Base-by-base conservation (phyloP, 2,329 filamentous ascomycete species). In the Lasiodiplodia theobromae region DNA sequence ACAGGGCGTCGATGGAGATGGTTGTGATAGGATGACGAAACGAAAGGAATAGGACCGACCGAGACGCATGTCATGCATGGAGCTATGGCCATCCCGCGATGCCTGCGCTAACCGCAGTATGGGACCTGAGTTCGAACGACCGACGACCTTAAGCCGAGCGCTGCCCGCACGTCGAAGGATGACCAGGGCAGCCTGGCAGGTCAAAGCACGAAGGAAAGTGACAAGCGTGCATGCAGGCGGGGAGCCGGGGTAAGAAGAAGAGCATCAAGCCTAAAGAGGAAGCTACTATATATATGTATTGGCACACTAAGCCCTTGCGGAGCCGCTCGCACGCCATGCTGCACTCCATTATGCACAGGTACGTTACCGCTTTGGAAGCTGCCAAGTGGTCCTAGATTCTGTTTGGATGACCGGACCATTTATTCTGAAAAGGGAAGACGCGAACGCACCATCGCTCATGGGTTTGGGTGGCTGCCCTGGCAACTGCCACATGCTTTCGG, bases 321-420 rank as follows among this genome's bases (percentile, higher is more conserved):
- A 23, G 40, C 31, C 56, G 56, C 38, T 37, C 16, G 56, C 56
- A 47, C 44, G 44, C 18, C 44, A 47, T 47, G 56, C 56, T 60
- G 21, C 56, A 40, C 34, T 31, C 21, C 31, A 12, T 11, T 40
- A 34, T 34, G 7, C 34, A 21, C 54, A 11, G 38, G 16, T n/a
- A 37, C 8, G 16, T 18, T 28, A 18, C 14, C 31, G 18, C 28
- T 18, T 54, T 10, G 23, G 25, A 8, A 25, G 18, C 11, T 40
- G 54, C n/a, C 4, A 31, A 14, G 38, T 25, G 23, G 18, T 28
- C 25, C 18, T 18, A 4, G 14, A 5, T 40, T 8, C 21, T 21
- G 21, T 12, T 62, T 49, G 57, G 49, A 40, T 40, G 47, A 34
- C 47, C 57, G 57, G 57, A 62, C 23, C 57, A 49, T 62, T 62